Percentiles rank a stretch among this genome's conserved stretches.
Evolutionary conservation across 1,139 yeast genomes (phyloP).

Genomic region (Taphrina confusa): DNA sequence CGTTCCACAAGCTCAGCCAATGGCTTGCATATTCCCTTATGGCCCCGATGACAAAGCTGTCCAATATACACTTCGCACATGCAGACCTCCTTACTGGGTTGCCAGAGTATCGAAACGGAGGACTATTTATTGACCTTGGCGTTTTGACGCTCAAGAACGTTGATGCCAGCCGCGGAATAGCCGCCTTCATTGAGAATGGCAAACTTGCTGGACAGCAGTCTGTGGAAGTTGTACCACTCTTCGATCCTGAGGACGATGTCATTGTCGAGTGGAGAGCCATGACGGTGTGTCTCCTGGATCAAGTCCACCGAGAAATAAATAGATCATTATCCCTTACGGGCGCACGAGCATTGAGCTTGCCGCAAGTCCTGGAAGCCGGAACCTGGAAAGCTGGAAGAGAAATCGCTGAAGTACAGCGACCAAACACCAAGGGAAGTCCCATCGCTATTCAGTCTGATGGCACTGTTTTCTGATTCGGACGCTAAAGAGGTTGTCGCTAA

Average conservation of each 20-base stretch:
- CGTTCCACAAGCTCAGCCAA: constrained; percentile 64
- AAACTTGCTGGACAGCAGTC: constrained; percentile 41
- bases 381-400: constrained; percentile 65
- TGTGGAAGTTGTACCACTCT: constrained; percentile 51
- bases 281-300: constrained; percentile 58
- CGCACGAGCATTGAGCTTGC: constrained; percentile 49
- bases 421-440: constrained; percentile 59
- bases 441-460: constrained; percentile 61
- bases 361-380: constrained; percentile 65
- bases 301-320: constrained; percentile 54
- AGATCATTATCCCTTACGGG: constrained; percentile 46
- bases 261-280: constrained; percentile 67
- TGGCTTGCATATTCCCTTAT: constrained; percentile 63
- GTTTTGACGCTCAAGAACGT: constrained; percentile 53
- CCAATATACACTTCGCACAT: constrained; percentile 51
- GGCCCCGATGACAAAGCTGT: constrained; percentile 53
- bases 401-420: constrained; percentile 55
- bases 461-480: constrained; percentile 52
- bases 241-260: constrained; percentile 56
- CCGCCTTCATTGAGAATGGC: constrained; percentile 41
- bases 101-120: constrained; percentile 67
- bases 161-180: constrained; percentile 47
- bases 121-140: constrained; percentile 58
- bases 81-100: constrained; percentile 57
- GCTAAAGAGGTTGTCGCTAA: too few relatives aligned